A percentile compares a stretch with the other conserved stretches of the same genome.
Evolutionary conservation across 2,329 filamentous ascomycete genomes (phyloP).

Genomic region (Arthrinium puccinioides): DNA sequence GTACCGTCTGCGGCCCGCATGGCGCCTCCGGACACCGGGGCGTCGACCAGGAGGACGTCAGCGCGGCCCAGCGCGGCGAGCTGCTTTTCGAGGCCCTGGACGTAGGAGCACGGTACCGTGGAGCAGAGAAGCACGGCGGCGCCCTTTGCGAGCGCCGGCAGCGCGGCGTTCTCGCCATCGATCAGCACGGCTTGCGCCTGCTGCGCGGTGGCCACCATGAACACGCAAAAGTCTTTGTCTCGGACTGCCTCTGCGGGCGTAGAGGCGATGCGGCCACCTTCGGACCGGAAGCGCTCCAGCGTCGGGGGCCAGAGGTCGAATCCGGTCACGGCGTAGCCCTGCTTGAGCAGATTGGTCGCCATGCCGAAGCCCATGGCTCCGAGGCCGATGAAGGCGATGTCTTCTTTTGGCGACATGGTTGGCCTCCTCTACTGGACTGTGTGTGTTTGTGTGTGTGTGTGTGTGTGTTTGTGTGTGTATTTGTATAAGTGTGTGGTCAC

Average conservation of each 20-base stretch:
- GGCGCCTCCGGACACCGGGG: slow-evolving; percentile 66
- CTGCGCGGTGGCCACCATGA: slow-evolving; percentile 69
- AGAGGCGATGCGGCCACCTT: slow-evolving; percentile 52
- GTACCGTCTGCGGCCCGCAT: slow-evolving; percentile 63
- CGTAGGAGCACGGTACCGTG: slow-evolving; percentile 62
- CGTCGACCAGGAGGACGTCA: slow-evolving; percentile 63
- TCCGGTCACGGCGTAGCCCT: slow-evolving; percentile 60
- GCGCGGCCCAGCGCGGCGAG: slow-evolving; percentile 46
- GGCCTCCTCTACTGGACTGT: too few species aligned
- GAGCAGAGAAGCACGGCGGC: slow-evolving; percentile 61
- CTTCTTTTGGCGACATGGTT: slow-evolving; percentile 27
- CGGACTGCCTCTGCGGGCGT: slow-evolving; percentile 56
- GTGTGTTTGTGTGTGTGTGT: too few species aligned
- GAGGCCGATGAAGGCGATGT: slow-evolving; percentile 63
- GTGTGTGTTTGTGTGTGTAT: too few species aligned
- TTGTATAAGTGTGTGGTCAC: too few species aligned
- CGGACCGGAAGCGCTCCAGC: slow-evolving; percentile 55
- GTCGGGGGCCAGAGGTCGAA: slow-evolving; percentile 65
- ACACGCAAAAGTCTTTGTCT: slow-evolving; percentile 54
- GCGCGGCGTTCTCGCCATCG: slow-evolving; percentile 44
- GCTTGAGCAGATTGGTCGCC: slow-evolving; percentile 64
- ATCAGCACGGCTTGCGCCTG: slow-evolving; percentile 63
- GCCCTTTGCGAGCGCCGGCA: slow-evolving; percentile 41
- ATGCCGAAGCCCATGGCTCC: slow-evolving; percentile 80
- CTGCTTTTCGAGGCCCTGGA: slow-evolving; percentile 50